Evolutionary conservation across 768 basidiomycete genomes (phyloP).

Genomic region (Strobilomyces echinocephalus): DNA sequence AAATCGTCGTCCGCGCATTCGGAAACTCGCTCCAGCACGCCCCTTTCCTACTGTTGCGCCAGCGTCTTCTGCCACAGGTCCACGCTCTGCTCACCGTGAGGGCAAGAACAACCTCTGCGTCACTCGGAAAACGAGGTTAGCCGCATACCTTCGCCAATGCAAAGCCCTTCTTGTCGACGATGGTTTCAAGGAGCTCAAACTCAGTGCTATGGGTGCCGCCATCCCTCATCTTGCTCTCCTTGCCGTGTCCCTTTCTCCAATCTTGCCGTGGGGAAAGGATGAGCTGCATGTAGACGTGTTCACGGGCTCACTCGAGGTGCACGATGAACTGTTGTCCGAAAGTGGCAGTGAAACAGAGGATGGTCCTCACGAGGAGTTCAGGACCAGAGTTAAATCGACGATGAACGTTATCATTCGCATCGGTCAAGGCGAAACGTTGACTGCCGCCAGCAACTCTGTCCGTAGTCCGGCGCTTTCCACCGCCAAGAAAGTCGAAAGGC

Average conservation of each 20-base stretch:
- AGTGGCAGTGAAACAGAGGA: conserved; percentile 50
- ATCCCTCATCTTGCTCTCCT: conserved; percentile 77
- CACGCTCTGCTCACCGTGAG: conserved; percentile 70
- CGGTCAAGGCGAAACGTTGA: conserved; percentile 49
- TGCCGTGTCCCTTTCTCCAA: conserved; percentile 62
- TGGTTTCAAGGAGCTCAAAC: conserved; percentile 72
- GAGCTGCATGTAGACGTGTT: conserved; percentile 59
- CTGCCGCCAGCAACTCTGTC: conserved; percentile 11
- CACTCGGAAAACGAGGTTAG: conserved; percentile 70
- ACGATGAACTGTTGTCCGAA: conserved; percentile 63
- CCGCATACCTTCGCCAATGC: conserved; percentile 72
- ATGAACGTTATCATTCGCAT: conserved; percentile 57
- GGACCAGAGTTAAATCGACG: conserved; percentile 67
- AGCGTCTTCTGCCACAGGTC: conserved; percentile 76
- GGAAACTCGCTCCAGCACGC: conserved; percentile 66
- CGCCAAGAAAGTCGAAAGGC: conserved; percentile 6
- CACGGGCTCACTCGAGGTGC: conserved; percentile 68
- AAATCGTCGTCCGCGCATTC: conserved; percentile 36
- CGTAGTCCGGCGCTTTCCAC: background rate
- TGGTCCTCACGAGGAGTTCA: conserved; percentile 51
- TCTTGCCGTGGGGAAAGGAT: conserved; percentile 60
- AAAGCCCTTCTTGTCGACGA: conserved; percentile 67
- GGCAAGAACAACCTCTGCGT: conserved; percentile 80
- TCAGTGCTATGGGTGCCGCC: conserved; percentile 85
- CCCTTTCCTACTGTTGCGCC: conserved; percentile 73